Evolutionary conservation across 2,329 filamentous ascomycete genomes (phyloP).

Genomic region (Talaromyces sp.): DNA sequence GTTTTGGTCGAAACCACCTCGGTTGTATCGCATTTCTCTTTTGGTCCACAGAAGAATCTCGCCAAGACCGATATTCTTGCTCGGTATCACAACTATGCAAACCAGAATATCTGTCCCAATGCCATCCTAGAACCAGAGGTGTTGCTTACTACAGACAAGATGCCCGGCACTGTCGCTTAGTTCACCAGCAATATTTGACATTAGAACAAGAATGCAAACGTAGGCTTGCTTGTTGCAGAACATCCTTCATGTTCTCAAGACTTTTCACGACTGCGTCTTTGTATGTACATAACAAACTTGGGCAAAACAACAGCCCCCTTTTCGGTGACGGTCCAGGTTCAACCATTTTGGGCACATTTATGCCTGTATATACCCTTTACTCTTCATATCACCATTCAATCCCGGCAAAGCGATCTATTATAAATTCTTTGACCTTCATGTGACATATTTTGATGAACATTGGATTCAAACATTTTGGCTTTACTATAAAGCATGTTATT

Average conservation of each 20-base stretch:
- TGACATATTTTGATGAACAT: background rate
- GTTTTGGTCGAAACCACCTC: slow-evolving; percentile 16
- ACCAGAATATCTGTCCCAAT: slow-evolving; percentile 12
- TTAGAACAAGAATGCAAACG: background rate
- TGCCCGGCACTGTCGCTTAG: background rate
- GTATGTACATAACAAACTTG: background rate
- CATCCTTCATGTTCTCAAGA: background rate
- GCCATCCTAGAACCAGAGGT: slow-evolving; percentile 12
- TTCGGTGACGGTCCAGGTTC: background rate
- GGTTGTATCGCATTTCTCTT: slow-evolving; percentile 16
- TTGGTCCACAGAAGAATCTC: slow-evolving; percentile 17
- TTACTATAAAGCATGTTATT: background rate
- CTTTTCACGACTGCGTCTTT: background rate
- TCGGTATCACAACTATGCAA: slow-evolving; percentile 17
- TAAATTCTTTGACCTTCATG: background rate
- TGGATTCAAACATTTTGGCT: background rate
- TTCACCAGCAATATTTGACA: background rate
- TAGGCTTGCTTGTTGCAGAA: background rate
- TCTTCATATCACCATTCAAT: too few relatives aligned
- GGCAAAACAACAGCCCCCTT: background rate
- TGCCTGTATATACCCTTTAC: background rate
- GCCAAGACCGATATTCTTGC: slow-evolving; percentile 16
- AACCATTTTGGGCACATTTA: background rate
- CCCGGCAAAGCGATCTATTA: background rate
- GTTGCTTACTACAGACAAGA: slow-evolving; percentile 8